Base-by-base conservation (phyloP, 1,284 basidiomycete species). In the Vanrija pseudolonga region DNA sequence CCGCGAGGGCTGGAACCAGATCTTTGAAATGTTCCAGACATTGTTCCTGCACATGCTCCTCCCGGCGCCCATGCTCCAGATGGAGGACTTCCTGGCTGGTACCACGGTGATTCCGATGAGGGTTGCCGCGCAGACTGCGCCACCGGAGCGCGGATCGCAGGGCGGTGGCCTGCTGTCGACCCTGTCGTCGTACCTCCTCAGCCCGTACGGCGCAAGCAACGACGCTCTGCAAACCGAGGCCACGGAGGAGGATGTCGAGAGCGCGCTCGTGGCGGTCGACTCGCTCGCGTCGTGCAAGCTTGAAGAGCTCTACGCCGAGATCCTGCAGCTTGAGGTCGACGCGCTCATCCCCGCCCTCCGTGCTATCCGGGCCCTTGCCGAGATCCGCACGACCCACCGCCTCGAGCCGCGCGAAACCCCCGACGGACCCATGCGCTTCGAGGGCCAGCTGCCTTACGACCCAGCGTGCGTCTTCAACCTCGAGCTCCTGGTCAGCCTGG, bases 1-100 rank as follows among this genome's bases (percentile, higher is more conserved):
- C 51, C 84, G 93, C 37, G 88, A 92, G 71, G 93, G 95, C 17
- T 99, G 96, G 96, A 85, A 83, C 3, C 70, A 92, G 86, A 91
- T 99, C 55, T 97, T 98, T 66, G 94, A 97, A 74, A 97, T 98
- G 85, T 93, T 97, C 77, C 89, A 95, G 69, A 97, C 93, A 36
- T 80, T 99, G 22, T 98, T 98, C 77, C 77, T 95, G 42, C 89
- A 97, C 71, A 94, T 92, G 4, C 81, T 98, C 24, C 79, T 99
- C 20, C 94, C 93, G 0, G 83, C 81, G 5, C 81, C 85, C 50
- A 89, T 98, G 85, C 79, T 94, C n/a, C 87, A 90, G 69, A 94
- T 97, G 89, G 91, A 94, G 70, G 95, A 98, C 72, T 98, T 98
- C 76, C 80, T 96, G 15, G 90, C 90, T 23, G 89, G 89, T 8